Conservation (phyloP, 176 grass and related monocot species). For the Triticum dicoccoides region DNA sequence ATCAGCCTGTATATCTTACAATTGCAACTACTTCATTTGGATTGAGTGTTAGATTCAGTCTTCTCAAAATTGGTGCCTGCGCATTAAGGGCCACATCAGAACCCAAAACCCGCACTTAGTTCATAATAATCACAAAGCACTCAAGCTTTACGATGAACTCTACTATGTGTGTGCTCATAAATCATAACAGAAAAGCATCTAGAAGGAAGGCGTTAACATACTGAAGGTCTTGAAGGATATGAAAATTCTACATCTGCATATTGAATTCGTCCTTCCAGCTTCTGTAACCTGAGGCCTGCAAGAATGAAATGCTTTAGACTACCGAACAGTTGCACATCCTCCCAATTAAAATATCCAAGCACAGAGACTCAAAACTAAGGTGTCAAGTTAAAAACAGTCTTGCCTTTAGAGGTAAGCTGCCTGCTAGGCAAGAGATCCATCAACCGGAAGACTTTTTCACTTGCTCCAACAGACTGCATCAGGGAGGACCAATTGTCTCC, state of each 20-base stretch:
- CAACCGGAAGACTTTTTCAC: conserved; percentile 93
- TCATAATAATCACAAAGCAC: conserved; percentile 4
- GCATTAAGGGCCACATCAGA: conserved; percentile 26
- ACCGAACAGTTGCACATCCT: neutral
- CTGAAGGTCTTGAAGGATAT: conserved; percentile 84
- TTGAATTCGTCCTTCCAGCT: conserved; percentile 61
- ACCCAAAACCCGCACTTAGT: neutral
- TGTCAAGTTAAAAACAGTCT: conserved; percentile 15
- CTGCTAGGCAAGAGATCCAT: conserved; percentile 89
- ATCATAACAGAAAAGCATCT: conserved; percentile 16
- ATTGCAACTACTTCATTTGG: conserved; percentile 94
- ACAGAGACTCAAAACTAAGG: neutral
- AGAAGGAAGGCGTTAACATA: conserved; percentile 31
- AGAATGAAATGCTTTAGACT: conserved; percentile 12
- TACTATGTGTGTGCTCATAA: neutral
- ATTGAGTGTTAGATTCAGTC: conserved; percentile 61
- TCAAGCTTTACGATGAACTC: neutral
- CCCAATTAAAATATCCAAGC: neutral
- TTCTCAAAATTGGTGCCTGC: conserved; percentile 71
- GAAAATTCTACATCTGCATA: conserved; percentile 85
- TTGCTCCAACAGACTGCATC: conserved; percentile 95
- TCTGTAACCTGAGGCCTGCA: conserved; percentile 67
- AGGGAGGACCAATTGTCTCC: conserved; percentile 98
- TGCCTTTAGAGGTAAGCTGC: conserved; percentile 73
- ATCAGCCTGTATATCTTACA: conserved; percentile 52